Evolutionary conservation across 2,329 filamentous ascomycete genomes (phyloP), one percentile per base, ranked within the genome.

Genomic region (Calonectria pseudoturangicola): DNA sequence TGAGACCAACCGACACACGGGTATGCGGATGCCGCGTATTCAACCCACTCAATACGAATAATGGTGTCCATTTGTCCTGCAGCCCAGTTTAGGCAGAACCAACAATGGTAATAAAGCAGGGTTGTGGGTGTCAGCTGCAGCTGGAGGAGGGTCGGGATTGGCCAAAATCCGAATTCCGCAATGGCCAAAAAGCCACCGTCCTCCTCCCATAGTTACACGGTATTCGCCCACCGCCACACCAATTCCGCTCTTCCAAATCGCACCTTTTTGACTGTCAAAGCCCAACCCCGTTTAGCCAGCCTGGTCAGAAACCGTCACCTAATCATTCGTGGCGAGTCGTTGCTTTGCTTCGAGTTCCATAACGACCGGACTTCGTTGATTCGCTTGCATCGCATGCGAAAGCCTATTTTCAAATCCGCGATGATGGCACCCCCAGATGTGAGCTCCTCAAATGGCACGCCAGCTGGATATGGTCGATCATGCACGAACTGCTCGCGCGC

Each of bases 401-500:
- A 41, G 63, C 21, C 39, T 58, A 56, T 25, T 54, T 51, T 43
- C 41, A 60, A 28, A 7, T 58, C 36, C 47, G 63, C 48, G 71
- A n/a, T 50, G 5, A 80, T 80, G 79, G 75, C 79, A 18, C 79
- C 79, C 9, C 73, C 79, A 16, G 64, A 75, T 43, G 56, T 75
- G 48, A 68, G 50, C 41, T 63, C 71, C 43, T 70, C 76, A 15
- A 47, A 71, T 47, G 81, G 82, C n/a, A 75, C 76, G 39, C 82
- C 84, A 7, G 84, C 84, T 15, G 83, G 83, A 21, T 88, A 87
- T 73, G 86, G 86, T 27, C 80, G 85, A 51, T 86, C 86, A 2
- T 88, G 87, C 73, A 85, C 83, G 43, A 87, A 86, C 75, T 88
- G 87, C 76, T 85, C 86, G 56, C 82, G 83, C 56, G 85, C 86